phyloP scores from a whole-genome alignment of 2,329 filamentous ascomycete species.

The Scleromitrula shiraiana region DNA sequence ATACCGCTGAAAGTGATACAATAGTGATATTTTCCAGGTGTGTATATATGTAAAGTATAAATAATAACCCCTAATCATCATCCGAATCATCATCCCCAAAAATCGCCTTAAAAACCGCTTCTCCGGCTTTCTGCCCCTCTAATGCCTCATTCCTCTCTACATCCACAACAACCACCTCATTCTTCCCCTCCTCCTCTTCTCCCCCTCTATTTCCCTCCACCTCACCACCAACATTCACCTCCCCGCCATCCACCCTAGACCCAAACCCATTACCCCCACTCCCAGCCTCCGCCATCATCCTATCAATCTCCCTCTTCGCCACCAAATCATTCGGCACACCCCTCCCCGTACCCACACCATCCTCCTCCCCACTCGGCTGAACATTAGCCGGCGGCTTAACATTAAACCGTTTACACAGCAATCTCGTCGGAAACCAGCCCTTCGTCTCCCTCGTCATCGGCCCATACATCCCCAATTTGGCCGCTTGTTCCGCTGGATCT shows the following conservation, averaged over 20 bases:
- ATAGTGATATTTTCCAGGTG: too few species aligned
- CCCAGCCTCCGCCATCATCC: slow-evolving; percentile 42
- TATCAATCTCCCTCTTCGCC: slow-evolving; percentile 45
- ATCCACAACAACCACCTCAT: slow-evolving; percentile 43
- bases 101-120: slow-evolving; percentile 82
- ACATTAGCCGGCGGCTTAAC: slow-evolving; percentile 69
- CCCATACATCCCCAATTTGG: slow-evolving; percentile 87
- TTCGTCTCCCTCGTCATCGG: slow-evolving; percentile 66
- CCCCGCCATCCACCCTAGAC: slow-evolving; percentile 24
- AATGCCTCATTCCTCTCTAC: slow-evolving; percentile 71
- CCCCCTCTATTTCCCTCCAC: slow-evolving; percentile 5
- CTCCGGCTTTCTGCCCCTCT: slow-evolving; percentile 64
- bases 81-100: slow-evolving; percentile 78
- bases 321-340: slow-evolving; percentile 37
- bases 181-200: slow-evolving; percentile 12
- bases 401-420: slow-evolving; percentile 93
- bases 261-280: slow-evolving; percentile 23
- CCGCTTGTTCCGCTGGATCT: slow-evolving; percentile 79
- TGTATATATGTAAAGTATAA: too few species aligned
- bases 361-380: slow-evolving; percentile 35
- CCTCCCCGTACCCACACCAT: slow-evolving; percentile 20
- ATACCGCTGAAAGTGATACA: too few species aligned
- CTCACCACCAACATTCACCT: not conserved
- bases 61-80: not conserved
- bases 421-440: slow-evolving; percentile 70